phyloP scores from a whole-genome alignment of 2,329 filamentous ascomycete genomes.

The Colletotrichum siamense region DNA sequence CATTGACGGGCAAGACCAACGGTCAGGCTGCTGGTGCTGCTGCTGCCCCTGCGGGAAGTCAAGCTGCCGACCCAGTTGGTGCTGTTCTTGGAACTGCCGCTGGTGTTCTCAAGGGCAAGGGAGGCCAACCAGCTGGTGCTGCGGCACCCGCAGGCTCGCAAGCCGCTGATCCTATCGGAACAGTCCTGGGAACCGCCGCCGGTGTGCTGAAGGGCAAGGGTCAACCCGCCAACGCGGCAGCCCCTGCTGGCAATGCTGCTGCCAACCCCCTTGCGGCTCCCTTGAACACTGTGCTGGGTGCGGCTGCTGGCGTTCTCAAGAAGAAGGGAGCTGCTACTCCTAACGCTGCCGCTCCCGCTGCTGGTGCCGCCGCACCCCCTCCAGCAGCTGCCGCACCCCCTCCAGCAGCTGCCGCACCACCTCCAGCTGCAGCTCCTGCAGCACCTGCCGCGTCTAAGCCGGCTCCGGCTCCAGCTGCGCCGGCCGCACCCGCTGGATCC shows the following conservation, averaged over 20 bases:
- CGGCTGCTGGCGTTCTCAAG: constrained; percentile 4
- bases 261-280: neutral
- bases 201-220: constrained; percentile 18
- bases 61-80: neutral
- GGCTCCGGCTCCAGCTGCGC: neutral
- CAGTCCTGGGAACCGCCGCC: constrained; percentile 8
- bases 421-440: neutral
- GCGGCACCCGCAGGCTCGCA: constrained; percentile 8
- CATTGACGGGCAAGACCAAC: neutral
- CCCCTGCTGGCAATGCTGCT: neutral
- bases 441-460: neutral
- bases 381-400: neutral
- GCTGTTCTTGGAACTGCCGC: constrained; percentile 5
- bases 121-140: constrained; percentile 8
- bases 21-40: neutral
- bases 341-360: neutral
- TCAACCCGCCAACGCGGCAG: neutral
- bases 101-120: constrained; percentile 7
- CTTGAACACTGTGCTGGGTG: neutral
- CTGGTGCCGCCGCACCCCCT: neutral
- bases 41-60: neutral
- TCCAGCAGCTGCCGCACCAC: neutral
- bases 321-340: constrained; percentile 1
- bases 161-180: neutral
- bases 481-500: neutral